A percentile compares a stretch with the other conserved stretches of the same genome.
These are phyloP conservation scores for Ogataea henricii DNA, from an alignment of 805 yeast species.

Conservation along the genomic window DNA sequence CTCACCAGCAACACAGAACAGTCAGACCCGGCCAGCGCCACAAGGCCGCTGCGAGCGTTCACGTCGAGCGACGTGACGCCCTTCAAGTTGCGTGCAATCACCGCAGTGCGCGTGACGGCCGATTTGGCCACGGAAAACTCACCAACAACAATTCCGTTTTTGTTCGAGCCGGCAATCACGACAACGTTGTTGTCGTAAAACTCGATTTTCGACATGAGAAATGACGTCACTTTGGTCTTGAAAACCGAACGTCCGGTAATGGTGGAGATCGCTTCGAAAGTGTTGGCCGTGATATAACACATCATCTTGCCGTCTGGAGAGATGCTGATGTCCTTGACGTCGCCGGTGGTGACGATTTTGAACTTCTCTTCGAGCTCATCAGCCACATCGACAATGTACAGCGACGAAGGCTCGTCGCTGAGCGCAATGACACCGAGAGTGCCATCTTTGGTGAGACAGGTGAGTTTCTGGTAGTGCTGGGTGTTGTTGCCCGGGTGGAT, in stretches of 20 bases:
- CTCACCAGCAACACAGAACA: constrained; percentile 62
- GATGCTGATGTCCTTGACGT: constrained; percentile 65
- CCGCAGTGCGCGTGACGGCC: constrained; percentile 43
- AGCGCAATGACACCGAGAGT: constrained; percentile 68
- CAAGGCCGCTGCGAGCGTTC: constrained; percentile 38
- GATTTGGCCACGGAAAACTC: constrained; percentile 46
- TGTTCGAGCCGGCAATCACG: constrained; percentile 46
- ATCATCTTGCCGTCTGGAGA: constrained; percentile 67
- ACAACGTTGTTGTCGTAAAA: constrained; percentile 37
- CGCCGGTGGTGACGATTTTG: constrained; percentile 54
- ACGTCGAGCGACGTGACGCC: constrained; percentile 59
- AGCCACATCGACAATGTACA: constrained; percentile 58
- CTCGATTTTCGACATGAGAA: constrained; percentile 33
- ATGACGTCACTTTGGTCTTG: constrained; percentile 26
- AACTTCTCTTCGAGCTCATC: constrained; percentile 53
- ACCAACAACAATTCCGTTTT: constrained; percentile 46
- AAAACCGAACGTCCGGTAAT: constrained; percentile 45
- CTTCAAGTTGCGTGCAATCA: constrained; percentile 49
- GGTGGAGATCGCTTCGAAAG: constrained; percentile 54
- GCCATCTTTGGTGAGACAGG: constrained; percentile 60
- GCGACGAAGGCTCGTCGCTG: constrained; percentile 61
- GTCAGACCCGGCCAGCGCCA: constrained; percentile 66
- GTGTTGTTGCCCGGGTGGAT: constrained; percentile 48
- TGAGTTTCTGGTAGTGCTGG: constrained; percentile 65
- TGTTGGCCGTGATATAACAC: constrained; percentile 59